Base-by-base conservation (phyloP, 176 grass and related monocot genomes). In the Pontederia paniculata region DNA sequence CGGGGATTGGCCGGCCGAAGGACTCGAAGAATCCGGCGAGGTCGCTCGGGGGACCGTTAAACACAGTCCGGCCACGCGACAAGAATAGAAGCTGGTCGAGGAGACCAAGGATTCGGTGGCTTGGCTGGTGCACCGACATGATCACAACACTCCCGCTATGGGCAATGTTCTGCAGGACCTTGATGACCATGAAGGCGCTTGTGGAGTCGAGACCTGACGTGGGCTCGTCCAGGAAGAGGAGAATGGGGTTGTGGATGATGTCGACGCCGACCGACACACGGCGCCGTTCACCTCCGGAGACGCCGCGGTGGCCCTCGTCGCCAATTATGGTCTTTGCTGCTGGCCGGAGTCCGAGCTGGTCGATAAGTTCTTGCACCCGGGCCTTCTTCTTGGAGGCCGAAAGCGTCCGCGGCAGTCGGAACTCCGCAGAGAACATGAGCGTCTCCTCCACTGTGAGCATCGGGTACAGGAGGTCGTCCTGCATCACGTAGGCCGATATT, bases 371-470 rank as follows among this genome's bases (percentile, higher is more conserved):
- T 11, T 60, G 57, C 57, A 60, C 57, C 0, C 57, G 57, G 41
- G 42, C 57, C 57, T 45, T 60, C 57, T 60, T 60, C 57, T 17
- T 60, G 57, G 41, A 44, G 16, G 16, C 16, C 2, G 41, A 60
- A 17, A 60, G n/a, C 6, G 57, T 2, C 10, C 17, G 31, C 41
- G 57, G 57, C 37, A 60, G 57, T 11, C 57, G 37, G 57, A 60
- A 15, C n/a, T 44, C 37, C n/a, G 57, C 57, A 10, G 57, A 31
- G 16, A 60, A 60, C 8, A 10, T 41, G 9, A 60, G 12, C 1
- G 57, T 60, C 57, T 60, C 57, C 57, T 60, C 57, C n/a, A 60
- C 57, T 12, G 57, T 60, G 41, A 60, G 57, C 57, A 44, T 60
- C 16, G 57, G 41, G 57, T 17, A 60, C 13, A 60, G 15, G 57